Evolutionary conservation across 305 asterid genomes (phyloP).

Genomic region (Fraxinus floribunda): DNA sequence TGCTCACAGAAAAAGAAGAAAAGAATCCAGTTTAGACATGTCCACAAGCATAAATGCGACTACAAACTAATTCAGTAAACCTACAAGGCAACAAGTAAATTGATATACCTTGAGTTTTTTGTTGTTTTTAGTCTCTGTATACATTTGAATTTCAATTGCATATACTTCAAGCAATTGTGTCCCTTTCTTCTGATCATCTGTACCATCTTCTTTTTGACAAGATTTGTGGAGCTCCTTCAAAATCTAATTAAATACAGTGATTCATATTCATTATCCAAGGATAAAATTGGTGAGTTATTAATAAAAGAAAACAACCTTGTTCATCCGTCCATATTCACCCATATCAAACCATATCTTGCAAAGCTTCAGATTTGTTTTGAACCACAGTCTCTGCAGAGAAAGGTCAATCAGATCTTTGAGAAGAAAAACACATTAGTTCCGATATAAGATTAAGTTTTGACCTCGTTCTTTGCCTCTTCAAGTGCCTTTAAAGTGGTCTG

Average conservation of each 20-base stretch:
- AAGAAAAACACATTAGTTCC: neutral
- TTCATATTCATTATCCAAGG: slow-evolving; percentile 22
- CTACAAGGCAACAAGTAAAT: slow-evolving; percentile 10
- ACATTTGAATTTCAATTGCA: slow-evolving; percentile 97
- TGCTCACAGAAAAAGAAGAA: neutral
- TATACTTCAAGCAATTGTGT: slow-evolving; percentile 91
- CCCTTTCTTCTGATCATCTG: slow-evolving; percentile 97
- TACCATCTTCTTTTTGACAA: slow-evolving; percentile 94
- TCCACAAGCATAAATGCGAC: neutral
- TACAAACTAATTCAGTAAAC: neutral
- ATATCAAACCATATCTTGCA: slow-evolving; percentile 97
- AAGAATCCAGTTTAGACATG: neutral
- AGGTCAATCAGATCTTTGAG: slow-evolving; percentile 18
- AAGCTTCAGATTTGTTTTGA: slow-evolving; percentile 89
- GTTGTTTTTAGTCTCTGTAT: slow-evolving; percentile 94
- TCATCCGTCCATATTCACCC: slow-evolving; percentile 90
- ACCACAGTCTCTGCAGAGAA: slow-evolving; percentile 80
- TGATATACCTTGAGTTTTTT: slow-evolving; percentile 78
- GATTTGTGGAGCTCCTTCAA: slow-evolving; percentile 93
- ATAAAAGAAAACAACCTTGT: slow-evolving; percentile 43
- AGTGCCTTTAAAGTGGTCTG: slow-evolving; percentile 89
- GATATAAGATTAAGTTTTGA: slow-evolving; percentile 28
- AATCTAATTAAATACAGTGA: slow-evolving; percentile 48
- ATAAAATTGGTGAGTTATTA: neutral
- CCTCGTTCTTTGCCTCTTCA: slow-evolving; percentile 98